Percentiles rank a stretch among this genome's conserved stretches.
Conservation (phyloP, 83 land plant species). For the Diphasiastrum complanatum region DNA sequence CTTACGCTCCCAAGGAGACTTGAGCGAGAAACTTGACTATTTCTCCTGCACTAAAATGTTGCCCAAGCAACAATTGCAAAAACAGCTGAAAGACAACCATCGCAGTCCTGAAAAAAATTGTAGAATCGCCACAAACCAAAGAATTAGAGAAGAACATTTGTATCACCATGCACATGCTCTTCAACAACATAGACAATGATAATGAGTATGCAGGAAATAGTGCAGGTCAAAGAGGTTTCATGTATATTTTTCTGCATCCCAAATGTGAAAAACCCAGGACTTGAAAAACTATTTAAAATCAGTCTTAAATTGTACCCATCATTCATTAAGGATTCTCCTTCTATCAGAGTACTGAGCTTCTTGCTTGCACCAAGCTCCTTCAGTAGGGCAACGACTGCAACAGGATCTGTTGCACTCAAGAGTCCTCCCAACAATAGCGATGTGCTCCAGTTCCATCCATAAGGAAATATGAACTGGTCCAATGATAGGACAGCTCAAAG, state of each 20-base stretch:
- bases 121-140: too few species aligned
- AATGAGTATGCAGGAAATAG: too few species aligned
- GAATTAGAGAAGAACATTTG: too few species aligned
- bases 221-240: too few species aligned
- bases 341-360: conserved; percentile 88
- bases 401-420: conserved; percentile 98
- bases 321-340: conserved; percentile 99
- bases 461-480: conserved; percentile 69
- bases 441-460: conserved; percentile 86
- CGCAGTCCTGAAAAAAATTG: conserved; percentile 74
- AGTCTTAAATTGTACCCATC: conserved; percentile 62
- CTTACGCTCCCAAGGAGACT: conserved; percentile 93
- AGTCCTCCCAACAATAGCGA: conserved; percentile 90
- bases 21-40: conserved; percentile 54
- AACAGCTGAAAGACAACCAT: conserved; percentile 90
- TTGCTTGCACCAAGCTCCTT: conserved; percentile 98
- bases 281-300: neutral
- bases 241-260: neutral
- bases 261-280: neutral
- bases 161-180: too few species aligned
- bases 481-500: neutral
- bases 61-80: conserved; percentile 65
- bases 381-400: conserved; percentile 91
- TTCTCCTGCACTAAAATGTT: conserved; percentile 49
- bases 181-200: too few species aligned